These are phyloP conservation scores for Gynochthodes officinalis DNA, from an alignment of 257 asterid genomes.

Conservation along the genomic window DNA sequence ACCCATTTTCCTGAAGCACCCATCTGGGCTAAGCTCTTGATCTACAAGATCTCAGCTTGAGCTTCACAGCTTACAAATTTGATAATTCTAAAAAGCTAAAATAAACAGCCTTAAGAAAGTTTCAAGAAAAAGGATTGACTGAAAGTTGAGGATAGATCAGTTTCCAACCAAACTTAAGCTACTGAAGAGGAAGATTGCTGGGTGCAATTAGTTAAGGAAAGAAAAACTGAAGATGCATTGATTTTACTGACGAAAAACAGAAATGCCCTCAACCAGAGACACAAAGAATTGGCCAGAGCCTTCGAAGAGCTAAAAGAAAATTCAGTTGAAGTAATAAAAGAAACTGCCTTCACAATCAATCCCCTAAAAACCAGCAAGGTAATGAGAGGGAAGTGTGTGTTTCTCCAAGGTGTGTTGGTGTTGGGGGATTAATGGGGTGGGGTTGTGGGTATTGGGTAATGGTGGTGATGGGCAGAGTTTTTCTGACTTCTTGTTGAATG, in stretches of 20 bases:
- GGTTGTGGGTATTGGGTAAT: not conserved
- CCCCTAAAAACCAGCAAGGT: not conserved
- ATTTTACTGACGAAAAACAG: not conserved
- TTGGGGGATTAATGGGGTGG: not conserved
- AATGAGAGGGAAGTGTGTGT: not conserved
- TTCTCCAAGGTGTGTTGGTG: constrained; percentile 5
- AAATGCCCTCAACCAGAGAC: not conserved
- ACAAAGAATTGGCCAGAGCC: not conserved
- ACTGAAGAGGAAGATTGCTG: not conserved
- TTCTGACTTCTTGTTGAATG: constrained; percentile 2
- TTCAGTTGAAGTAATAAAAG: too few relatives aligned
- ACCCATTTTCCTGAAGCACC: constrained; percentile 94
- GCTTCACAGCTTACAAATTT: not conserved
- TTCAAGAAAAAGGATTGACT: not conserved
- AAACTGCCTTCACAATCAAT: too few relatives aligned
- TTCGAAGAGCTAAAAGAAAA: not conserved
- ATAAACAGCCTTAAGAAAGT: not conserved
- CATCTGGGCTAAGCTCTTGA: constrained; percentile 38
- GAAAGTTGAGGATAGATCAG: not conserved
- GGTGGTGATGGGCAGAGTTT: not conserved
- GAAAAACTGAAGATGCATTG: not conserved
- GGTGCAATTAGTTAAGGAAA: not conserved
- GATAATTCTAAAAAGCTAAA: not conserved
- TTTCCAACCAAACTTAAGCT: not conserved
- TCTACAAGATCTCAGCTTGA: constrained; percentile 16